Base-by-base conservation (phyloP, 2,329 filamentous ascomycete genomes). In the Cercospora citrullina region DNA sequence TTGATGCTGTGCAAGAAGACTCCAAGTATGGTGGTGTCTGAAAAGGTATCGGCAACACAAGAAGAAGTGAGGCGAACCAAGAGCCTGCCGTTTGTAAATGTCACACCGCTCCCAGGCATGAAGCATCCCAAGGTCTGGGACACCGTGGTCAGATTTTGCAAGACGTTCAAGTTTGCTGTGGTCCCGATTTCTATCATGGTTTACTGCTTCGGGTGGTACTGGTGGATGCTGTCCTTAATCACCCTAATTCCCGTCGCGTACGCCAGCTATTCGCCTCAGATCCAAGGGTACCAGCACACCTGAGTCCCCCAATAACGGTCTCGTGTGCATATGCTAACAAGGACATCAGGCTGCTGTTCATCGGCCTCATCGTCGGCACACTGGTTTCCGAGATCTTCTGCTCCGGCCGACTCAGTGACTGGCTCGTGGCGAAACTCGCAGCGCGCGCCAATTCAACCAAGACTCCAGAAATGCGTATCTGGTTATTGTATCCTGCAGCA, bases 141-240 rank as follows among this genome's bases (percentile, higher is more conserved):
- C 31, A 71, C 69, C 9, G 14, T 69, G 28, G 53, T 67, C 5
- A 61, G 69, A 23, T 71, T 71, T 51, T 59, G 62, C 33, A 68
- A 69, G 55, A 69, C 62, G 7, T 71, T 69, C 63, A 65, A 66
- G 55, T 71, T 66, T 28, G 67, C 57, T 7, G 65, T 68, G 16
- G 69, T 71, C 3, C 69, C 69, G n/a, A 66, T 71, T 23, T 63
- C 69, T 14, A 53, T 71, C 21, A 60, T 55, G 4, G 59, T 60
- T 5, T 71, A 69, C 42, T 66, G 64, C 39, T 71, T 71, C 30
- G 69, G 67, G 5, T 71, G 67, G 67, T 71, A 71, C 59, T 71
- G 69, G 69, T 71, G 69, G 69, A 45, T 71, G 14, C 36, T 71
- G 12, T 69, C 67, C 0, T 60, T 71, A 1, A 68, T 71, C 30